Conservation (phyloP, 2,329 filamentous ascomycete species). For the Pseudogymnoascus sp. region DNA sequence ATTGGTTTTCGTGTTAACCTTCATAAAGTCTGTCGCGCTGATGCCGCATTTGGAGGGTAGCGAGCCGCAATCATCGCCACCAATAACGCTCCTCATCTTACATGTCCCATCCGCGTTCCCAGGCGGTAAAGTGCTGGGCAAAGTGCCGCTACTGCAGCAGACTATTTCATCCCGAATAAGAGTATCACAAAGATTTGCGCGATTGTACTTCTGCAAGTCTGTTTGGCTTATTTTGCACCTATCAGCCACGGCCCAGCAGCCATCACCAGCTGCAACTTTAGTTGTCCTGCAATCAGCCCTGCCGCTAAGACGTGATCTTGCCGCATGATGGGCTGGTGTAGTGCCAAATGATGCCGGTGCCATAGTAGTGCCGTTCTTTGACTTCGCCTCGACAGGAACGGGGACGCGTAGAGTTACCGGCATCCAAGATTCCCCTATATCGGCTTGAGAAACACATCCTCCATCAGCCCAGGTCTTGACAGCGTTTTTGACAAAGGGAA, state of each 20-base stretch:
- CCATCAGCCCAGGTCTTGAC: slow-evolving; percentile 2
- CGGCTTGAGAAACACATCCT: neutral
- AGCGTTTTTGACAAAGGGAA: slow-evolving; percentile 24
- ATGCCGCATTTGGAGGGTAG: slow-evolving; percentile 35
- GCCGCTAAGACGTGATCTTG: neutral
- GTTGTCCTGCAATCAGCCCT: slow-evolving; percentile 23
- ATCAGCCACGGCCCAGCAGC: slow-evolving; percentile 31
- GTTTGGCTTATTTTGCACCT: slow-evolving; percentile 32
- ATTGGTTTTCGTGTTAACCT: slow-evolving; percentile 21
- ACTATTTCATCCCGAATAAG: slow-evolving; percentile 25
- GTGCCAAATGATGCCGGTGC: neutral
- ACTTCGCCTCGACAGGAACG: slow-evolving; percentile 14
- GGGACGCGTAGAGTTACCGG: slow-evolving; percentile 4
- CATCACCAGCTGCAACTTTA: slow-evolving; percentile 31
- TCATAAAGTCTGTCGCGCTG: slow-evolving; percentile 29
- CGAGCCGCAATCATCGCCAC: neutral
- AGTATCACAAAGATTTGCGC: slow-evolving; percentile 23
- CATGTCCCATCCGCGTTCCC: slow-evolving; percentile 28
- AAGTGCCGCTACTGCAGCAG: slow-evolving; percentile 28
- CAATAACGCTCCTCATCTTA: slow-evolving; percentile 21
- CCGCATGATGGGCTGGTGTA: neutral
- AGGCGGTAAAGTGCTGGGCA: slow-evolving; percentile 28
- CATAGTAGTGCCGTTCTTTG: neutral
- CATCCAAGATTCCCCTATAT: neutral
- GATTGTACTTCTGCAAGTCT: slow-evolving; percentile 32